Conservation (phyloP, 208 protist species). For the Leishmania arabica region DNA sequence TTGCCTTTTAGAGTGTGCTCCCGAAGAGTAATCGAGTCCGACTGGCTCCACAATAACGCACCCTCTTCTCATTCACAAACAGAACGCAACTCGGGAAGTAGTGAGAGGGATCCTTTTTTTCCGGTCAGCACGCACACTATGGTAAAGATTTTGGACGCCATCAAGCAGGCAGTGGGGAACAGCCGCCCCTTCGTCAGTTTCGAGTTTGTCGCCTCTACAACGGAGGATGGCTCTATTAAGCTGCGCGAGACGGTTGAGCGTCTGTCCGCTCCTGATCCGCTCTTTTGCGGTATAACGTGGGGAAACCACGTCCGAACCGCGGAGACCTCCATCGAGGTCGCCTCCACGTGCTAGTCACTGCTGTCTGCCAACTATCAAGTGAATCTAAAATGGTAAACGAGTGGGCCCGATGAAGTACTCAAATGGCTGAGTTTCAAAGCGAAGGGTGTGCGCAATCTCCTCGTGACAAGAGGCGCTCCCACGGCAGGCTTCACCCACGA, state of each 20-base stretch:
- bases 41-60: neutral
- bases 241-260: constrained; percentile 85
- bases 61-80: neutral
- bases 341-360: constrained; percentile 60
- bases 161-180: constrained; percentile 53
- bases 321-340: constrained; percentile 85
- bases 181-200: constrained; percentile 84
- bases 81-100: neutral
- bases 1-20: neutral
- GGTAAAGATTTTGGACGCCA: constrained; percentile 87
- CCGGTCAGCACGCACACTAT: constrained; percentile 7
- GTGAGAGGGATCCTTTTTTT: neutral
- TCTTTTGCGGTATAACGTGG: constrained; percentile 96
- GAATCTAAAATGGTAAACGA: constrained; percentile 93
- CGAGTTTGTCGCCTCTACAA: constrained; percentile 94
- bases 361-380: constrained; percentile 92
- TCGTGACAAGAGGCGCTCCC: constrained; percentile 27
- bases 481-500: neutral
- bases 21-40: neutral
- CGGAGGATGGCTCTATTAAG: constrained; percentile 75
- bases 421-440: constrained; percentile 75
- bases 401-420: constrained; percentile 48
- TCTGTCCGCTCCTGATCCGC: constrained; percentile 74
- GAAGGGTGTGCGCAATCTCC: constrained; percentile 92
- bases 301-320: constrained; percentile 80